A percentile compares a stretch with the other conserved stretches of the same genome.
phyloP scores from a whole-genome alignment of 441 rosid genomes.

The Pelargonium citronellum region DNA sequence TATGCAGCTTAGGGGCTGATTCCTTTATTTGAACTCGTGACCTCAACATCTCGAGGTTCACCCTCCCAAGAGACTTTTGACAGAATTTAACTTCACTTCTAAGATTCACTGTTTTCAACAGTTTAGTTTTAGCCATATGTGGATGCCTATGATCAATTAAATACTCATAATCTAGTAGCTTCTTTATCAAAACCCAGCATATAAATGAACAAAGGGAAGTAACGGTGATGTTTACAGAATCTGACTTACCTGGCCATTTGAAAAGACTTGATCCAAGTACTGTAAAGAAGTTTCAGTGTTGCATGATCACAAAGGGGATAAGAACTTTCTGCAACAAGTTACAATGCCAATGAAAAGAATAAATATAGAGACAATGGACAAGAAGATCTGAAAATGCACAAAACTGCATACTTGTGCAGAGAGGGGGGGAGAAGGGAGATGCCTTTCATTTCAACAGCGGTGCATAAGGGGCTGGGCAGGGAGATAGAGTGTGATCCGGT shows the following conservation, averaged over 20 bases:
- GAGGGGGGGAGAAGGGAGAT: slow-evolving; percentile 15
- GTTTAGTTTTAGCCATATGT: no score
- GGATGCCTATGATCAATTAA: no score
- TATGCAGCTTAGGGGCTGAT: neutral
- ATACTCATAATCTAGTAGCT: no score
- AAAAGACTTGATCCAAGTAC: slow-evolving; percentile 12
- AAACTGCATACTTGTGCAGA: neutral
- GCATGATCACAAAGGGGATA: slow-evolving; percentile 3
- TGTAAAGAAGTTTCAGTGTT: neutral
- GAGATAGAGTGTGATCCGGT: slow-evolving; percentile 70
- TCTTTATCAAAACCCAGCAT: neutral
- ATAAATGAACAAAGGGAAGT: neutral
- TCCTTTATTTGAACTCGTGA: no score
- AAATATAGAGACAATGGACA: slow-evolving; percentile 6
- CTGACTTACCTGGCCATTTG: neutral
- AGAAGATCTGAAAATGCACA: no score
- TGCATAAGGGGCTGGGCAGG: slow-evolving; percentile 83
- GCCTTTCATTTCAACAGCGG: slow-evolving; percentile 60
- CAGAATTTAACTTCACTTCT: no score
- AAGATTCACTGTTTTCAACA: no score
- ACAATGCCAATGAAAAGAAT: slow-evolving; percentile 1
- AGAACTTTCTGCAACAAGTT: neutral
- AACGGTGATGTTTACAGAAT: neutral
- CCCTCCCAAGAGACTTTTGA: no score
- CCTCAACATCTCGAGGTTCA: no score